These are phyloP conservation scores for Albugo candida DNA, from an alignment of 352 stramenopile species.

Conservation along the genomic window DNA sequence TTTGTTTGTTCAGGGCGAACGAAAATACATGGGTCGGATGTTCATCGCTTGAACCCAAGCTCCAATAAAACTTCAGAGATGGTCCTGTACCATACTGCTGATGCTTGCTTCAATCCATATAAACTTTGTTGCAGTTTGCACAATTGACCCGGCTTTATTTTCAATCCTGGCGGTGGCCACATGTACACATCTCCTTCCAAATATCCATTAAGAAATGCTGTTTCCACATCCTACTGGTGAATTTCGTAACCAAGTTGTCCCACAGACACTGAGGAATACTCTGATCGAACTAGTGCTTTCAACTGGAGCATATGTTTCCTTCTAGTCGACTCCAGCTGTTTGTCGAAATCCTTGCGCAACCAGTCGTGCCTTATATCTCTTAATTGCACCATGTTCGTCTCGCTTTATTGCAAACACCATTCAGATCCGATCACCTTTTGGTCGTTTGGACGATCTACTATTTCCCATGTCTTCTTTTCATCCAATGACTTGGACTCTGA, in stretches of 20 bases:
- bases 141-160: not conserved
- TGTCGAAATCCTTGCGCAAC: not conserved
- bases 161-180: not conserved
- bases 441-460: no score
- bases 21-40: conserved; percentile 9
- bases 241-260: not conserved
- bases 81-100: conserved; percentile 10
- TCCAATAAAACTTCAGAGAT: conserved; percentile 7
- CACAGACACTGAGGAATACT: not conserved
- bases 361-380: not conserved
- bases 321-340: not conserved
- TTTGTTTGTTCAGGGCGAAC: conserved; percentile 1
- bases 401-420: no score
- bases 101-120: conserved; percentile 10
- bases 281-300: not conserved
- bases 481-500: no score
- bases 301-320: conserved; percentile 1
- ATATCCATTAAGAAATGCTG: not conserved
- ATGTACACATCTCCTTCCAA: not conserved
- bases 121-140: conserved; percentile 2
- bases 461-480: no score
- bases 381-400: not conserved
- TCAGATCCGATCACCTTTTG: no score
- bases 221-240: not conserved
- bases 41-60: conserved; percentile 4